Evolutionary conservation across 345 rosid species (phyloP), one percentile per base, ranked within the genome.

Genomic region (Citrus hindsii): DNA sequence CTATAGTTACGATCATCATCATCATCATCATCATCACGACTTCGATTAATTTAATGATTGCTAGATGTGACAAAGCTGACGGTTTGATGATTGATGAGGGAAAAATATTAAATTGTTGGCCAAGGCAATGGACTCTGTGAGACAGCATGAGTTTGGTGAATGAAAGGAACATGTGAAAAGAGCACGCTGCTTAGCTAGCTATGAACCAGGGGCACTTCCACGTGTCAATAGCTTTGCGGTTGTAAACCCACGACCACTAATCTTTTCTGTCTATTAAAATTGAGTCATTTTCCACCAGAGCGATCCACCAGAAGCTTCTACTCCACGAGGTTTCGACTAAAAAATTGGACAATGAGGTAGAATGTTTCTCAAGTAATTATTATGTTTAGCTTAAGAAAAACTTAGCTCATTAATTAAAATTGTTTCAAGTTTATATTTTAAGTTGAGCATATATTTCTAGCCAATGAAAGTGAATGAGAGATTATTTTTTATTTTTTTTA

Each of bases 11-110:
- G 59, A 78, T 37, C 40, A 37, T 69, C 74, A 79, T 70, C 46
- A 69, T 38, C 68, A n/a, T 5, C 77, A 53, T 72, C 75, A 77
- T 75, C 62, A 64, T 25, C 62, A 7, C 7, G 18, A 14, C 33
- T 27, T 28, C 73, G 69, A 76, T 88, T 78, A 80, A 59, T 79
- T 84, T 83, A 76, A 79, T 75, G 62, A 58, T 56, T n/a, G 67
- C 7, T 42, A 38, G 32, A 53, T 30, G 22, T 38, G 77, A 74
- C 65, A 73, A 76, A 12, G 38, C 21, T 27, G 76, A 37, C 46
- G 72, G 69, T 40, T 35, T 8, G 32, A 21, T n/a, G 25, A 16
- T 35, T 13, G 38, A 9, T n/a, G 14, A 7, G 35, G 6, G 7
- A 8, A 4, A 35, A 32, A 32, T 12, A 12, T 46, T 46, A 77